A percentile compares a stretch with the other conserved stretches of the same genome.
phyloP scores from a whole-genome alignment of 805 yeast species.

The Pichia kluyveri region DNA sequence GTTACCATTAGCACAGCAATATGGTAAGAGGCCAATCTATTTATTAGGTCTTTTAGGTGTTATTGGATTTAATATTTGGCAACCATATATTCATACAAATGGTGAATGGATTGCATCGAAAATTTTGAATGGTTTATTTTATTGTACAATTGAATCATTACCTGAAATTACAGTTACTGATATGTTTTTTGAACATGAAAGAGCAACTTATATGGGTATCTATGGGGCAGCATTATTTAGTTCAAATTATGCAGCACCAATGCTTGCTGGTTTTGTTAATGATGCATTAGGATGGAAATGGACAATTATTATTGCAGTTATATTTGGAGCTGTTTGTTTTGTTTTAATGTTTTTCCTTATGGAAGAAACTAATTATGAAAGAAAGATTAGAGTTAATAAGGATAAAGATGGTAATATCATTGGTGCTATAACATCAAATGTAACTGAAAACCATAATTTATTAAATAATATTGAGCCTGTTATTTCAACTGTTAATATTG shows the following conservation, averaged over 20 bases:
- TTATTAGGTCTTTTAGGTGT: slow-evolving; percentile 25
- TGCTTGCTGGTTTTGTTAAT: slow-evolving; percentile 49
- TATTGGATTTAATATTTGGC: slow-evolving; percentile 25
- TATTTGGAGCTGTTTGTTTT: slow-evolving; percentile 34
- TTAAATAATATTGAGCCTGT: slow-evolving; percentile 2
- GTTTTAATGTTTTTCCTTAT: slow-evolving; percentile 34
- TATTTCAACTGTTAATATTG: slow-evolving; percentile 11
- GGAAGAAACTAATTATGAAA: slow-evolving; percentile 48
- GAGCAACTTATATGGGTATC: slow-evolving; percentile 38
- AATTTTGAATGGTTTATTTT: slow-evolving; percentile 24
- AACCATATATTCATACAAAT: slow-evolving; percentile 23
- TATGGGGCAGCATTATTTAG: slow-evolving; percentile 46
- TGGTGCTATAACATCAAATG: slow-evolving; percentile 17
- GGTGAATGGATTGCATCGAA: slow-evolving; percentile 26
- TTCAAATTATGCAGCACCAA: slow-evolving; percentile 49
- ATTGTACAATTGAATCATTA: slow-evolving; percentile 36
- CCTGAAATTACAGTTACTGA: slow-evolving; percentile 43
- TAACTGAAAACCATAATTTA: slow-evolving; percentile 1
- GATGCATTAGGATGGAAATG: slow-evolving; percentile 43
- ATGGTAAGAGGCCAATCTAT: slow-evolving; percentile 31
- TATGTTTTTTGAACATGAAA: slow-evolving; percentile 42
- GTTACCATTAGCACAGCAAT: slow-evolving; percentile 31
- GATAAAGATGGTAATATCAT: slow-evolving; percentile 17
- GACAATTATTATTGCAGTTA: slow-evolving; percentile 42
- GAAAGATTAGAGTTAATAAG: slow-evolving; percentile 19